These are phyloP conservation scores for Suillus bovinus DNA, from an alignment of 768 basidiomycete genomes.

Conservation along the genomic window DNA sequence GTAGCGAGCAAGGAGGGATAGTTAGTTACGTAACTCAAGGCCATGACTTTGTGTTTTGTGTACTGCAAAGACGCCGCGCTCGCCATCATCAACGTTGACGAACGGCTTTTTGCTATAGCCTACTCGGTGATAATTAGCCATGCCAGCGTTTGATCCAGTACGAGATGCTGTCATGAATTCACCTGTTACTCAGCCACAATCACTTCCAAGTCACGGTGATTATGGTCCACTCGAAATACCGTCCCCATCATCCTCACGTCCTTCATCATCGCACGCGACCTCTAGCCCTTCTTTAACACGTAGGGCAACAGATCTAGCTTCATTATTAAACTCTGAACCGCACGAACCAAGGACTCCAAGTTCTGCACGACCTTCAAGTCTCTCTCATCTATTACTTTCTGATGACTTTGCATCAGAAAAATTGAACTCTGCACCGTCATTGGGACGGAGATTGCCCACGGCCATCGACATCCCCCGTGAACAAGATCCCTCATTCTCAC, in stretches of 20 bases:
- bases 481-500: conserved; percentile 27
- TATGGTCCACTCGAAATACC: conserved; percentile 30
- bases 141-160: conserved; percentile 76
- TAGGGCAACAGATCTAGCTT: conserved; percentile 75
- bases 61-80: conserved; percentile 5
- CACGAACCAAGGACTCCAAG: conserved; percentile 36
- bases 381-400: conserved; percentile 40
- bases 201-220: conserved; percentile 29
- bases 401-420: conserved; percentile 31
- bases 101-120: background rate
- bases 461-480: conserved; percentile 35
- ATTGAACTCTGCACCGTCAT: conserved; percentile 23
- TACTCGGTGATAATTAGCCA: conserved; percentile 10
- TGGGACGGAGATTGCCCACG: conserved; percentile 34
- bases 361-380: conserved; percentile 43
- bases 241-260: conserved; percentile 40
- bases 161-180: conserved; percentile 85
- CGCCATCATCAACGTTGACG: background rate
- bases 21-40: conserved; percentile 8
- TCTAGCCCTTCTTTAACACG: conserved; percentile 52
- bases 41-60: background rate
- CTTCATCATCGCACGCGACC: conserved; percentile 32
- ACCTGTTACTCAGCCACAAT: conserved; percentile 51
- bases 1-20: background rate
- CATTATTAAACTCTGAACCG: conserved; percentile 69